Percentiles rank a stretch among this genome's conserved stretches.
Evolutionary conservation across 1,284 basidiomycete genomes (phyloP).

Genomic region (Heterobasidion parviporum): DNA sequence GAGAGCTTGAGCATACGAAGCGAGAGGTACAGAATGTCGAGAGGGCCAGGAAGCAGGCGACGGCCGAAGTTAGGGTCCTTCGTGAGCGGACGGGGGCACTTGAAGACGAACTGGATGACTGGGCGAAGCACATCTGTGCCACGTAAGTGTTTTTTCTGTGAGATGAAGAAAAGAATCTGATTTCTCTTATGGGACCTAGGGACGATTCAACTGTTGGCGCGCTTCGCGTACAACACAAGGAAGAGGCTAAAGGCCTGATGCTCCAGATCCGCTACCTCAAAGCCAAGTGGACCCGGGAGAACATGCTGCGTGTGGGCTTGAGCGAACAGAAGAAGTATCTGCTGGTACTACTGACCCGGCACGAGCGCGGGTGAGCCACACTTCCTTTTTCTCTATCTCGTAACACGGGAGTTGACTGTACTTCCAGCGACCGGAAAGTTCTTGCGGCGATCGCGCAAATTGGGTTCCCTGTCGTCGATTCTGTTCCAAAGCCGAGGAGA

Average conservation of each 20-base stretch:
- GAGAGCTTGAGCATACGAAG: constrained; percentile 41
- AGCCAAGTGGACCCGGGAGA: constrained; percentile 84
- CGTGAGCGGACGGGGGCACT: constrained; percentile 47
- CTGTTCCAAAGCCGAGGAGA: constrained; percentile 24
- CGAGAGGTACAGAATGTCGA: constrained; percentile 45
- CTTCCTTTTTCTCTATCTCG: background rate
- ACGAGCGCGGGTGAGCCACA: constrained; percentile 62
- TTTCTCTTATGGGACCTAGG: constrained; percentile 22
- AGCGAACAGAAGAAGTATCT: constrained; percentile 85
- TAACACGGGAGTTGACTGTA: background rate
- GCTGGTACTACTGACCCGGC: constrained; percentile 50
- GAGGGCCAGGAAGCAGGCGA: constrained; percentile 54
- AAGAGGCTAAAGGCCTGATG: constrained; percentile 82
- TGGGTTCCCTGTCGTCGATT: constrained; percentile 45
- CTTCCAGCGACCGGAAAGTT: constrained; percentile 66
- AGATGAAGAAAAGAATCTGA: constrained; percentile 1
- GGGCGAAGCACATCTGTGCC: constrained; percentile 48
- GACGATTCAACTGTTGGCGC: constrained; percentile 43
- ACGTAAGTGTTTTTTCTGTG: constrained; percentile 21
- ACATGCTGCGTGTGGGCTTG: constrained; percentile 71
- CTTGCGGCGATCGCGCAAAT: constrained; percentile 72
- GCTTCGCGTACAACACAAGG: constrained; percentile 64
- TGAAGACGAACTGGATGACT: constrained; percentile 42
- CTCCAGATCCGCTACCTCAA: constrained; percentile 90
- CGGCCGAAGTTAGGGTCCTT: constrained; percentile 55